Evolutionary conservation across 1,284 basidiomycete genomes (phyloP).

Genomic region (Dichomitus squalens): DNA sequence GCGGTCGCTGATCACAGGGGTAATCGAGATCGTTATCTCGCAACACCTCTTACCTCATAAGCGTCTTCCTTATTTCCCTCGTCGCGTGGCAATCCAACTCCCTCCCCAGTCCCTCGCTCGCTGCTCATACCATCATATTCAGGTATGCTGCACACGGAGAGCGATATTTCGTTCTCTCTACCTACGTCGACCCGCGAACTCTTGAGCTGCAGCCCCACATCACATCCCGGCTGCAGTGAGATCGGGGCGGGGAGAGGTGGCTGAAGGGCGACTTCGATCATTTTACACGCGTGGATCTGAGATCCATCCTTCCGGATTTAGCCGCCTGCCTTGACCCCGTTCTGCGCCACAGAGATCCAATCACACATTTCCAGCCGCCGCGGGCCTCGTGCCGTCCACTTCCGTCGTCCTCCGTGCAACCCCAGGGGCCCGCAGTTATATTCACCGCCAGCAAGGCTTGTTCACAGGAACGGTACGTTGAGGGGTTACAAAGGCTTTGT

Average conservation of each 20-base stretch:
- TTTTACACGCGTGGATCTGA: conserved; percentile 17
- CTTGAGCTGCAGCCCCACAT: not conserved
- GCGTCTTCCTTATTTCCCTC: conserved; percentile 14
- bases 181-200: not conserved
- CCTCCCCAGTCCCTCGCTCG: not conserved
- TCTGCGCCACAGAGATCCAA: conserved; percentile 14
- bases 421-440: not conserved
- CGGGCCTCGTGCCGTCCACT: not conserved
- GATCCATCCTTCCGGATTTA: conserved; percentile 23
- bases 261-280: conserved; percentile 24
- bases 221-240: not conserved
- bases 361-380: not conserved
- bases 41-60: conserved; percentile 28
- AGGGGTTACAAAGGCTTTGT: no score
- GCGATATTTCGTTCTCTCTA: not conserved
- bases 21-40: conserved; percentile 38
- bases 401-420: not conserved
- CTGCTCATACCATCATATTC: no score
- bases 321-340: conserved; percentile 18
- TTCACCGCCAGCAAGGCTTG: no score
- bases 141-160: no score
- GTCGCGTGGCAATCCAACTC: not conserved
- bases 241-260: conserved; percentile 9
- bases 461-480: no score
- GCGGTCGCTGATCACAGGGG: conserved; percentile 38